Evolutionary conservation across 108 stramenopile species (phyloP), one percentile per base, ranked within the genome.

Genomic region (Cyclotella baltica): DNA sequence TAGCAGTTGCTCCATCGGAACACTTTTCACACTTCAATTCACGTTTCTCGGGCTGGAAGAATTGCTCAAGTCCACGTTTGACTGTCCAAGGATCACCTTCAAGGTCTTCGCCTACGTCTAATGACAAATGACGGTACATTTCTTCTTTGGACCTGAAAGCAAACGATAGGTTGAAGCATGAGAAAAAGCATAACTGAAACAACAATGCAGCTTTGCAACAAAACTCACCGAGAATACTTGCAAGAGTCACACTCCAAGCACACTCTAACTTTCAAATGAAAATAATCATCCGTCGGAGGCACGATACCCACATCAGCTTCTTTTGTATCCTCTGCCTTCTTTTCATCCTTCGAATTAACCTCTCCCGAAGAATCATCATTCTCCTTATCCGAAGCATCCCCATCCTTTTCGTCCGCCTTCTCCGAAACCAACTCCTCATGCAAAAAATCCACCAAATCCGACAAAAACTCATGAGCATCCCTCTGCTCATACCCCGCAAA

Each of bases 11-110:
- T 0, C 94, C 89, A 36, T 76, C 68, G 29, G 80, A 33, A 51
- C 94, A 92, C 75, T 97, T 93, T 79, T 97, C 96, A 56, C 96
- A 97, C 33, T 92, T 87, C 71, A 95, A 55, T n/a, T 95, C 90
- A 10, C 87, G 82, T 46, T 84, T 86, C 67, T 94, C 93, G 1
- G 93, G 84, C 8, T 72, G 70, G 65, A 97, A 97, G 67, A 90
- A 92, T 19, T 78, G 80, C 36, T 76, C 62, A 22, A 95, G 79
- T 48, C 88, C 82, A 34, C 72, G 53, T n/a, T 89, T 68, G 11
- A 95, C 85, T 19, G 59, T 76, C 85, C 83, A 84, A 30, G 36
- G n/a, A 34, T 80, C 79, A 31, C 33, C 36, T 2, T 83, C 51
- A 1, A 73, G 22, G 59, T 83, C 77, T 58, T 84, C 67, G 18